phyloP scores from a whole-genome alignment of 495 filamentous ascomycete species.

The Aspergillus incahuasiensis region DNA sequence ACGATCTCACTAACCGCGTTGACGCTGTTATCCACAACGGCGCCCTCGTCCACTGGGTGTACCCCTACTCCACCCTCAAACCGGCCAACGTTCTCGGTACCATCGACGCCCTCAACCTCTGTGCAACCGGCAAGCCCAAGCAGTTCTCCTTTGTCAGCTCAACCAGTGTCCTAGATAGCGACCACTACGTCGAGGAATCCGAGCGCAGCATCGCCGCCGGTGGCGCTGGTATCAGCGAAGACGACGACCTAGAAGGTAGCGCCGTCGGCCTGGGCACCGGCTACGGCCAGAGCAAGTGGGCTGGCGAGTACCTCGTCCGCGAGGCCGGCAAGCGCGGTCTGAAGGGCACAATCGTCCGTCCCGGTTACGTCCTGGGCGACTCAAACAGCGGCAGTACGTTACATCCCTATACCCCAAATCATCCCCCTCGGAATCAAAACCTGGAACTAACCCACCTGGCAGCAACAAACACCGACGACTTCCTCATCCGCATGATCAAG shows the following conservation, averaged over 20 bases:
- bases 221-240: conserved; percentile 53
- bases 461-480: conserved; percentile 83
- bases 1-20: conserved; percentile 56
- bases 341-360: conserved; percentile 68
- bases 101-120: conserved; percentile 70
- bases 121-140: conserved; percentile 73
- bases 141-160: conserved; percentile 79
- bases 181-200: conserved; percentile 72
- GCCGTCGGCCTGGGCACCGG: conserved; percentile 68
- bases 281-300: conserved; percentile 91
- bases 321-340: conserved; percentile 78
- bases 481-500: conserved; percentile 84
- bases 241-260: conserved; percentile 62
- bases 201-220: conserved; percentile 51
- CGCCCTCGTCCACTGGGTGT: conserved; percentile 83
- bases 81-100: conserved; percentile 79
- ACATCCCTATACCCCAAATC: neutral
- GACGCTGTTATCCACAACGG: conserved; percentile 90
- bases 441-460: neutral
- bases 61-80: conserved; percentile 70
- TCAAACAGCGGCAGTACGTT: conserved; percentile 53
- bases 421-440: neutral
- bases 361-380: conserved; percentile 84
- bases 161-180: conserved; percentile 76
- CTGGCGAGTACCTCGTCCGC: conserved; percentile 71